Evolutionary conservation across 805 yeast genomes (phyloP).

Genomic region (Kodamaea fukazawae): DNA sequence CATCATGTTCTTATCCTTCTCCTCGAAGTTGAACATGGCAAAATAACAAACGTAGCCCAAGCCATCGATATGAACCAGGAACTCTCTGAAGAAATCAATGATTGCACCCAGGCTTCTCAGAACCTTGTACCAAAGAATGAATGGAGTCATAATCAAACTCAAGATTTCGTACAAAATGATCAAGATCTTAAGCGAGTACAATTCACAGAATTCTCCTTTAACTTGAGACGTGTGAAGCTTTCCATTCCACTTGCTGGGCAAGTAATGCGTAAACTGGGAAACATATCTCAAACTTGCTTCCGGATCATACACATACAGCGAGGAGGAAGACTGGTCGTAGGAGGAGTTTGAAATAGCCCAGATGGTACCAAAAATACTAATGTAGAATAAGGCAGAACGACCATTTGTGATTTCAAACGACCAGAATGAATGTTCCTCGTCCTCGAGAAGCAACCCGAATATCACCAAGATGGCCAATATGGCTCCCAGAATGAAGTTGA

Average conservation of each 20-base stretch:
- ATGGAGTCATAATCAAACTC: slow-evolving; percentile 82
- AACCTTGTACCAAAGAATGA: slow-evolving; percentile 80
- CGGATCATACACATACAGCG: slow-evolving; percentile 75
- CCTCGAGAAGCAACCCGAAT: slow-evolving; percentile 73
- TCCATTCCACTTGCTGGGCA: slow-evolving; percentile 86
- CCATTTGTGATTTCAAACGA: slow-evolving; percentile 85
- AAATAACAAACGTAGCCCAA: slow-evolving; percentile 91
- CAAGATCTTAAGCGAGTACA: slow-evolving; percentile 71
- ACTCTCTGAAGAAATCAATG: slow-evolving; percentile 88
- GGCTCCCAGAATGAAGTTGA: slow-evolving; percentile 76
- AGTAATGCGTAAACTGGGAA: slow-evolving; percentile 83
- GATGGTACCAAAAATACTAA: slow-evolving; percentile 82
- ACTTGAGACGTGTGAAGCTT: slow-evolving; percentile 80
- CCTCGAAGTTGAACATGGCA: slow-evolving; percentile 86
- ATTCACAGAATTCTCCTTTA: slow-evolving; percentile 73
- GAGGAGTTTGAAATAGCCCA: slow-evolving; percentile 74
- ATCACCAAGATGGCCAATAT: slow-evolving; percentile 74
- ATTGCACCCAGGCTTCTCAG: slow-evolving; percentile 72
- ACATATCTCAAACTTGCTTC: slow-evolving; percentile 80
- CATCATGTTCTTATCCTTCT: slow-evolving; percentile 49
- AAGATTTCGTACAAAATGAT: slow-evolving; percentile 74
- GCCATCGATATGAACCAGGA: slow-evolving; percentile 88
- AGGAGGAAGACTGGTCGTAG: slow-evolving; percentile 19
- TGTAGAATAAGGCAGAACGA: slow-evolving; percentile 79
- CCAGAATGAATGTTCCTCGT: slow-evolving; percentile 73